These are phyloP conservation scores for Trypanosoma theileri DNA, from an alignment of 208 protist species.

Conservation along the genomic window DNA sequence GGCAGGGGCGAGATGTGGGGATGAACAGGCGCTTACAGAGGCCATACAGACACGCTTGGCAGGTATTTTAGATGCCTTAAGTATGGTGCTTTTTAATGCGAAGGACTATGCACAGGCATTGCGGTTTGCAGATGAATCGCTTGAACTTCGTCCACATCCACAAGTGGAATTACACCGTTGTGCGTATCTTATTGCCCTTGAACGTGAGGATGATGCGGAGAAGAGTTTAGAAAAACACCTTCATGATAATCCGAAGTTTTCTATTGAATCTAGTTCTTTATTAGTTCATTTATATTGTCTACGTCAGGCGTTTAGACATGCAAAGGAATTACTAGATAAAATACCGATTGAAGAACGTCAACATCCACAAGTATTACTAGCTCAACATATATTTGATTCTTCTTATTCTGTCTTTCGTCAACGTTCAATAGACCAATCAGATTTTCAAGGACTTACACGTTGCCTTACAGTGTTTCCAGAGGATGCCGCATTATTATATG, in stretches of 20 bases:
- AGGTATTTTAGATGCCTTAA: slow-evolving; percentile 76
- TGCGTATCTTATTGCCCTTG: slow-evolving; percentile 79
- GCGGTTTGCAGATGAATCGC: slow-evolving; percentile 69
- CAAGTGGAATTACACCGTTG: slow-evolving; percentile 68
- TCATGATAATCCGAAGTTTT: slow-evolving; percentile 34
- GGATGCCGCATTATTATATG: slow-evolving; percentile 73
- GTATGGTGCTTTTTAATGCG: slow-evolving; percentile 70
- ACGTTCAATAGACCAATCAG: slow-evolving; percentile 52
- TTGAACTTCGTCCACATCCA: slow-evolving; percentile 48
- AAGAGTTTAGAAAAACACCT: slow-evolving; percentile 54
- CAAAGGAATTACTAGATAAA: slow-evolving; percentile 60
- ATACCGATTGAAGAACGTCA: slow-evolving; percentile 19
- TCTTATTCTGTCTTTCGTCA: slow-evolving; percentile 70
- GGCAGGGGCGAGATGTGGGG: too few relatives aligned
- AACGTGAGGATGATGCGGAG: slow-evolving; percentile 82
- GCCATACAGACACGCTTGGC: slow-evolving; percentile 61
- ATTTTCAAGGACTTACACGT: slow-evolving; percentile 74
- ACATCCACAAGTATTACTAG: slow-evolving; percentile 45
- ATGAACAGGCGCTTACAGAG: slow-evolving; percentile 4
- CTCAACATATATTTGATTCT: slow-evolving; percentile 73
- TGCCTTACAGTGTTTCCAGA: slow-evolving; percentile 82
- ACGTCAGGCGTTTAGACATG: slow-evolving; percentile 73
- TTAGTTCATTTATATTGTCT: slow-evolving; percentile 80
- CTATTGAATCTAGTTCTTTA: slow-evolving; percentile 50
- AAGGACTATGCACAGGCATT: slow-evolving; percentile 71